These are phyloP conservation scores for Penicillium frequentans DNA, from an alignment of 2,329 filamentous ascomycete species.

Conservation along the genomic window DNA sequence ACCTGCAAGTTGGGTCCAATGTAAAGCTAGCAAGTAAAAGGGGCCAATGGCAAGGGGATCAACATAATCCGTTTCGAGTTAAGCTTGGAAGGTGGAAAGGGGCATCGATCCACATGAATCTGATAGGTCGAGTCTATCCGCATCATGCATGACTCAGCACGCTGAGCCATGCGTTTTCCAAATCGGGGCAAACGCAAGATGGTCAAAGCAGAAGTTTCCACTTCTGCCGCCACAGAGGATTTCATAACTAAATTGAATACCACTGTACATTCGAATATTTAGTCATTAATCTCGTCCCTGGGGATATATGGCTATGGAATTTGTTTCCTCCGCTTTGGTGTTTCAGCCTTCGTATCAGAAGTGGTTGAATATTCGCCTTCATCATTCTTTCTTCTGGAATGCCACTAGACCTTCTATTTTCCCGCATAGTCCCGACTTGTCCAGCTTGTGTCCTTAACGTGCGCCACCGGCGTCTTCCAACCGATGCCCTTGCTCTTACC, in stretches of 20 bases:
- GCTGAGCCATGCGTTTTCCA: conserved; percentile 21
- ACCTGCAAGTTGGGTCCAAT: background rate
- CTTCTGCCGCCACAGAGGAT: too few species aligned
- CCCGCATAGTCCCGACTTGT: background rate
- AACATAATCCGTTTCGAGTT: background rate
- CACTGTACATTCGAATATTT: too few species aligned
- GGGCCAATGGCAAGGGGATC: background rate
- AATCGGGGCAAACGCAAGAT: conserved; percentile 11
- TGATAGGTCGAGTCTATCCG: conserved; percentile 2
- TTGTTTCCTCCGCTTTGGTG: background rate
- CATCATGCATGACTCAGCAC: background rate
- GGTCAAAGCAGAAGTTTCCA: background rate
- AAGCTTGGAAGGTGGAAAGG: too few species aligned
- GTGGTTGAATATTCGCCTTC: background rate
- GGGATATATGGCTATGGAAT: too few species aligned
- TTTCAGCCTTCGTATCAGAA: background rate
- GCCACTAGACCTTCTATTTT: background rate
- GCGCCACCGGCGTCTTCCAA: background rate
- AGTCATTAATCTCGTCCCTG: background rate
- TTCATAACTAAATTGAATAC: too few species aligned
- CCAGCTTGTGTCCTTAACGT: background rate
- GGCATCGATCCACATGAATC: background rate
- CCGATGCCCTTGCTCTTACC: background rate
- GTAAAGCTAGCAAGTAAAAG: too few species aligned
- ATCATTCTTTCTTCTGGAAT: background rate